Evolutionary conservation across 805 yeast genomes (phyloP), one percentile per base, ranked within the genome.

Genomic region (Komagataella populi): DNA sequence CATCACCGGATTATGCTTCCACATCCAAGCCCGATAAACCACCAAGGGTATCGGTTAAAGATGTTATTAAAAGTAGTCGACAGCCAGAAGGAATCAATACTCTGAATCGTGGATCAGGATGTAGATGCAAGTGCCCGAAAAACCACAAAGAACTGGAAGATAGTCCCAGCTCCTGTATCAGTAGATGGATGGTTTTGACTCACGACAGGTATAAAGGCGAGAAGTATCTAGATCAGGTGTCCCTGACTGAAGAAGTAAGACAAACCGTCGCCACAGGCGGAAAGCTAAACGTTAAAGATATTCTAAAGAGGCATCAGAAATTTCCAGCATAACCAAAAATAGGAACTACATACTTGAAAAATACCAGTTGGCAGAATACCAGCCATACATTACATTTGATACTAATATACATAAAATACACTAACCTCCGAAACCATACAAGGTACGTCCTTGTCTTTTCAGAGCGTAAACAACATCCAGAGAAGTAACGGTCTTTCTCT

Each of bases 381-480:
- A n/a, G 30, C 22, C 18, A 47, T 17, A 16, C 23, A 47, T 47
- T 22, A 22, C 20, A 47, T 22, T 24, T 18, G 39, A 30, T 30
- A 30, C 39, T 30, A 30, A 30, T 30, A 30, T 30, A 30, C 39
- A 30, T 30, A 30, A 30, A 30, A 30, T 30, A 30, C 39, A 30
- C 39, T 84, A 91, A 84, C 96, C 96, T 80, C 98, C 98, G 86
- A 91, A 93, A 90, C 98, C 98, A 73, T 91, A 91, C 73, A 93
- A 84, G 77, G 98, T 93, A 80, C 98, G 87, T 70, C 99, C 99
- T 81, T 93, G 97, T 84, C 98, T 89, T 93, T 91, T 91, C 77
- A 91, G 86, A 67, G 98, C 98, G 74, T 91, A 91, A 67, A 91
- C 98, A 63, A 91, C 98, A 71, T 91, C 99, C 69, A 91, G 82